Percentiles rank a stretch among this genome's conserved stretches.
phyloP scores from a whole-genome alignment of 192 early-diverging fungal species.

The Paraglomus brasilianum region DNA sequence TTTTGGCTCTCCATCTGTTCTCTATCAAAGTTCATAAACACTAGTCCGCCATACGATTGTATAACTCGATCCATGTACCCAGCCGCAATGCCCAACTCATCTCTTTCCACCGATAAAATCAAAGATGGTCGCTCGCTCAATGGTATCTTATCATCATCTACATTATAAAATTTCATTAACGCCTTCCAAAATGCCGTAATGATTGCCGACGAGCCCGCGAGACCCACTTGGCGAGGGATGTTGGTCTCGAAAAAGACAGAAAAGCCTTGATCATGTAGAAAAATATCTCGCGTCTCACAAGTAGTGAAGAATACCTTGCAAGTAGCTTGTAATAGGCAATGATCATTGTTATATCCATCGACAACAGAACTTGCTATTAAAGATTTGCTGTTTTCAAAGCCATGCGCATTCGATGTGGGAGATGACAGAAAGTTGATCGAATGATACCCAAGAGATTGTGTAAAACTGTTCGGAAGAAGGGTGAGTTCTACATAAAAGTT shows the following conservation, averaged over 20 bases:
- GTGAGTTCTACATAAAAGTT: conserved; percentile 60
- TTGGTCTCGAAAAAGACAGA: conserved; percentile 52
- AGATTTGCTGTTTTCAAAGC: conserved; percentile 39
- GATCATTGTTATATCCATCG: conserved; percentile 57
- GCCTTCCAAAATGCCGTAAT: conserved; percentile 55
- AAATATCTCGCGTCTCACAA: conserved; percentile 39
- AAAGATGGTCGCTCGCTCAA: conserved; percentile 52
- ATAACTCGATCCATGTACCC: conserved; percentile 68
- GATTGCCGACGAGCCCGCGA: conserved; percentile 56
- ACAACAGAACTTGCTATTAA: conserved; percentile 33
- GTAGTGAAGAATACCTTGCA: conserved; percentile 52
- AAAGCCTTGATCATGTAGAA: conserved; percentile 50
- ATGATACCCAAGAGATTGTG: conserved; percentile 28
- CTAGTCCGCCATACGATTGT: conserved; percentile 58
- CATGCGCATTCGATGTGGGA: conserved; percentile 37
- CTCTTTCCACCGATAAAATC: conserved; percentile 52
- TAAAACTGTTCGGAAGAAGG: conserved; percentile 47
- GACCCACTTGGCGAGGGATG: conserved; percentile 58
- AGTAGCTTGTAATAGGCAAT: conserved; percentile 50
- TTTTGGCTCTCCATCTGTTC: conserved; percentile 41
- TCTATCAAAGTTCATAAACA: conserved; percentile 65
- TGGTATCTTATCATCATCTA: conserved; percentile 41
- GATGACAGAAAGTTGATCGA: conserved; percentile 46
- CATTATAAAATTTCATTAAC: conserved; percentile 41
- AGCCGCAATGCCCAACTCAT: conserved; percentile 56